These are phyloP conservation scores for Cryptococcus amylolentus DNA, from an alignment of 1,284 basidiomycete genomes.

Conservation along the genomic window DNA sequence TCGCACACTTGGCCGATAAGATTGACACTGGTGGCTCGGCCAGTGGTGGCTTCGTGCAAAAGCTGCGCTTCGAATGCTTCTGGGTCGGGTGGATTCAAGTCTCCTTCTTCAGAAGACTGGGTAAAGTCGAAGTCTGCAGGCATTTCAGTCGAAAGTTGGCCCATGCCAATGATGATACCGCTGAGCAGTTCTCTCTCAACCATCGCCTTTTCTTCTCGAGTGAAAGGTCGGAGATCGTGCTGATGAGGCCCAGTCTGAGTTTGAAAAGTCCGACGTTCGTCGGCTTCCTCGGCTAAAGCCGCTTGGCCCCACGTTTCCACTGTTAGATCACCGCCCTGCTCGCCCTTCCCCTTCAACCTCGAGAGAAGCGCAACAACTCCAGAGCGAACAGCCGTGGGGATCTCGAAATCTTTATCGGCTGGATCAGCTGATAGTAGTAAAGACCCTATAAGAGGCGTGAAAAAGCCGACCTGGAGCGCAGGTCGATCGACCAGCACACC, in stretches of 20 bases:
- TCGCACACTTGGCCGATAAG: constrained; percentile 65
- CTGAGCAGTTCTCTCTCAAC: constrained; percentile 76
- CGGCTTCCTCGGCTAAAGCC: constrained; percentile 12
- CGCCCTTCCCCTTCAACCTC: constrained; percentile 43
- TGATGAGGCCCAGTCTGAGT: constrained; percentile 47
- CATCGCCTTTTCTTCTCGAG: constrained; percentile 57
- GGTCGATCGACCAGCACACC: constrained; percentile 45
- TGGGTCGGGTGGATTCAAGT: neutral
- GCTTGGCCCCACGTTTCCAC: constrained; percentile 40
- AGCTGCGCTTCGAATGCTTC: constrained; percentile 44
- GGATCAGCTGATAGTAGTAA: constrained; percentile 77
- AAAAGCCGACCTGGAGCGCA: constrained; percentile 71
- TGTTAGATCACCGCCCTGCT: constrained; percentile 6
- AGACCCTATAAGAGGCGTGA: constrained; percentile 87
- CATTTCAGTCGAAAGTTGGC: constrained; percentile 60
- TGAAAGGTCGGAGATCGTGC: constrained; percentile 54
- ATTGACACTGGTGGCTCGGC: constrained; percentile 87
- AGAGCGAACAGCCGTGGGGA: constrained; percentile 58
- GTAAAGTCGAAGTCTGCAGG: constrained; percentile 38
- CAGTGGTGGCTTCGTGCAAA: constrained; percentile 71
- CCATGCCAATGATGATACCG: constrained; percentile 83
- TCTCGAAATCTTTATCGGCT: constrained; percentile 58
- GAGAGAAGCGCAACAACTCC: constrained; percentile 75
- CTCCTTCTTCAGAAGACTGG: constrained; percentile 17
- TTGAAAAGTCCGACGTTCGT: constrained; percentile 32